Evolutionary conservation across 2,329 filamentous ascomycete species (phyloP).

Genomic region (Fusarium paranaense): DNA sequence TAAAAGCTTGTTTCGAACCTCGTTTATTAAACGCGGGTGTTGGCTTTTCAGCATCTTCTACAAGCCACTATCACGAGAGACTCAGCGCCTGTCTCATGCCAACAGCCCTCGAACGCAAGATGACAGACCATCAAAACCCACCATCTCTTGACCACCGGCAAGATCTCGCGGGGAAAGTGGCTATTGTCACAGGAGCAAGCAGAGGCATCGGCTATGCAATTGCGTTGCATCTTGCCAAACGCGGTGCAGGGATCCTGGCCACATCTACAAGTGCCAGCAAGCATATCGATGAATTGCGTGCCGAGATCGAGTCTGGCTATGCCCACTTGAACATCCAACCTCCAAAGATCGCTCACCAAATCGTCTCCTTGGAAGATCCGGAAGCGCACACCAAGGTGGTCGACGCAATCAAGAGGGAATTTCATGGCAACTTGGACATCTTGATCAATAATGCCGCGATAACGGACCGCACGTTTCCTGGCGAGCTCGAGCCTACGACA

Average conservation of each 20-base stretch:
- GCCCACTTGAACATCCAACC: background rate
- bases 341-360: background rate
- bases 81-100: background rate
- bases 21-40: background rate
- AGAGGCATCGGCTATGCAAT: slow-evolving; percentile 4
- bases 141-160: background rate
- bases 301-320: background rate
- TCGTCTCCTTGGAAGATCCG: background rate
- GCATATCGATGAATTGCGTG: background rate
- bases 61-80: background rate
- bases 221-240: background rate
- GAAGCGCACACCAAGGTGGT: background rate
- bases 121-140: background rate
- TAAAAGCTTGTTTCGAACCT: background rate
- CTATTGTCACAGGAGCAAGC: background rate
- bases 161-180: background rate
- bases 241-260: background rate
- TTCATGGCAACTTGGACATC: background rate
- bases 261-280: background rate
- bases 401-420: background rate
- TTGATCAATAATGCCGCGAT: background rate
- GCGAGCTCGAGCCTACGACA: background rate
- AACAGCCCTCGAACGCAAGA: background rate
- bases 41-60: background rate
- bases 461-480: background rate